Base-by-base conservation (phyloP, 106 monocot species). In the Acorus calamus region DNA sequence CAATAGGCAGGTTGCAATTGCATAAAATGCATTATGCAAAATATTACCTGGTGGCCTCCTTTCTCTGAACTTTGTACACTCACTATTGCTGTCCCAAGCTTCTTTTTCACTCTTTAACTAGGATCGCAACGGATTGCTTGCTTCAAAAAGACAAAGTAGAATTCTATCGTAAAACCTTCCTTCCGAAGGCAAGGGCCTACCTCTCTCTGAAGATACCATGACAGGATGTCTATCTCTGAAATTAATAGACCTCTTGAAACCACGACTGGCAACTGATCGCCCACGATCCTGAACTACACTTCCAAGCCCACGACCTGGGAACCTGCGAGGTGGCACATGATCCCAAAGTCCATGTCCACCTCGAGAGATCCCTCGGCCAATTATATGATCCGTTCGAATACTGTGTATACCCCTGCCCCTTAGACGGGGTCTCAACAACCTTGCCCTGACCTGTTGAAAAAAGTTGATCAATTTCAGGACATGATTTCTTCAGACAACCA, bases 391-490 rank as follows among this genome's bases (percentile, higher is more conserved):
- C 57, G 79, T 79, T 43, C 77, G 70, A 8, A 69, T 7, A 42
- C 73, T 70, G 64, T 47, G 80, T 57, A 84, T 85, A 14, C 76
- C 83, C 73, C 88, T 66, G 12, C 83, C 80, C 74, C 69, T 83
- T 41, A 85, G 84, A 67, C 74, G 82, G 11, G 98, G 98, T 14
- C 98, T 76, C 44, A 85, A 99, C 58, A 92, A 70, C 66, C 88
- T 85, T 66, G 98, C 83, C 72, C 87, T 81, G 10, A 92, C 86
- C 90, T 96, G 64, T 53, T 28, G 28, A 28, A 28, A 28, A 28
- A 28, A 28, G 28, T 28, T 28, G 28, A 28, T 28, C 28, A 28
- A 28, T 28, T 28, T 28, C 28, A 28, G 28, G 28, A 28, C 28
- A 28, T 28, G 28, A n/a, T n/a, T n/a, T n/a, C n/a, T n/a, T n/a